Evolutionary conservation across 139 green algal genomes (phyloP).

Genomic region (Coelastrella sp.): DNA sequence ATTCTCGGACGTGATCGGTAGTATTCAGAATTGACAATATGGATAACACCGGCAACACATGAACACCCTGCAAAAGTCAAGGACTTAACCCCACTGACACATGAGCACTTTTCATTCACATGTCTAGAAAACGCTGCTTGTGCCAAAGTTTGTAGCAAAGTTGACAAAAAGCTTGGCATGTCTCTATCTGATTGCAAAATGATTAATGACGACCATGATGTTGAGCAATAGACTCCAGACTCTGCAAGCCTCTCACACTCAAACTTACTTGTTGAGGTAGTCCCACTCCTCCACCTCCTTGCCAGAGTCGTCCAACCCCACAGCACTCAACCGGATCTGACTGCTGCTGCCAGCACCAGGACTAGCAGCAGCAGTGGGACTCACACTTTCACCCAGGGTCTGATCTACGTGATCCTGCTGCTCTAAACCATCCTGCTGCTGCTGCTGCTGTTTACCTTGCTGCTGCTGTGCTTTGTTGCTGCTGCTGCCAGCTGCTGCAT

Average conservation of each 20-base stretch:
- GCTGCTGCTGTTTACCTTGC: slow-evolving; percentile 14
- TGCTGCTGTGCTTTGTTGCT: background rate
- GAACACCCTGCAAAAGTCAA: no score
- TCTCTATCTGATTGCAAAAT: background rate
- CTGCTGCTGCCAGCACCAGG: background rate
- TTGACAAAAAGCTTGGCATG: no score
- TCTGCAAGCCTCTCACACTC: background rate
- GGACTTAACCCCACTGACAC: no score
- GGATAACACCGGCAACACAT: no score
- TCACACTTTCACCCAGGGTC: background rate
- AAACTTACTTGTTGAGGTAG: slow-evolving; percentile 85
- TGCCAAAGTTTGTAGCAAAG: no score
- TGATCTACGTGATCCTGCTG: no score
- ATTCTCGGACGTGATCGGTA: background rate
- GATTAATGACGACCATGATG: background rate
- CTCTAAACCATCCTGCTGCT: background rate
- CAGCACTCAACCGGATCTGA: slow-evolving; percentile 35
- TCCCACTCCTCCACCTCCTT: slow-evolving; percentile 80
- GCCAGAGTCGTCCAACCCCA: slow-evolving; percentile 61
- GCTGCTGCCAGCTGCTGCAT: background rate
- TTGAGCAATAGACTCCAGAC: no score
- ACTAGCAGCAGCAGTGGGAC: background rate
- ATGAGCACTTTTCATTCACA: no score
- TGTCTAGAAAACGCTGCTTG: no score
- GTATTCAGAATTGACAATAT: no score